Conservation (phyloP, 768 basidiomycete species). For the Leccinum barrowsii region DNA sequence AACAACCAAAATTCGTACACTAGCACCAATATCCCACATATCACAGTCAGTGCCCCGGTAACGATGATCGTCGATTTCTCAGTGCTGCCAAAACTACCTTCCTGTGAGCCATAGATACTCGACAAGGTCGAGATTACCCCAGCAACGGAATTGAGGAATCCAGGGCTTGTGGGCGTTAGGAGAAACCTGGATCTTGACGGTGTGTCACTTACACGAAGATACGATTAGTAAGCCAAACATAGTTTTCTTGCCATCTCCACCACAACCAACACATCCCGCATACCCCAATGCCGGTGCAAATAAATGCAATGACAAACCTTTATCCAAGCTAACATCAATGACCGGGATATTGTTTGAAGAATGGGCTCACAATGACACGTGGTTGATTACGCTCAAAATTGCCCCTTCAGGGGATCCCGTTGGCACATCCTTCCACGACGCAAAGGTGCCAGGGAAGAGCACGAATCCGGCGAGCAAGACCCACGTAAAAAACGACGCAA, state of each 20-base stretch:
- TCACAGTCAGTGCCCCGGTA: conserved; percentile 36
- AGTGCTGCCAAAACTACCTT: conserved; percentile 40
- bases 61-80: conserved; percentile 48
- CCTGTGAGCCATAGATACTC: conserved; percentile 48
- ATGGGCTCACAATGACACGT: conserved; percentile 44
- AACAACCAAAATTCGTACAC: conserved; percentile 47
- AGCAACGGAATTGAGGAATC: conserved; percentile 52
- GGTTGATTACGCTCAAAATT: conserved; percentile 37
- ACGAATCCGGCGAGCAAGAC: conserved; percentile 60
- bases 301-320: conserved; percentile 52
- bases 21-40: conserved; percentile 40
- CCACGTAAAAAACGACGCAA: conserved; percentile 62
- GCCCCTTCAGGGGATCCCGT: conserved; percentile 30
- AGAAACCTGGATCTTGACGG: neutral
- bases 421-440: conserved; percentile 34
- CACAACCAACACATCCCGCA: conserved; percentile 55
- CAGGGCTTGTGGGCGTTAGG: conserved; percentile 40
- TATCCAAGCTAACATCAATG: conserved; percentile 1
- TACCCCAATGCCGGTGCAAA: conserved; percentile 52
- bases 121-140: conserved; percentile 54
- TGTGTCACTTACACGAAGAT: conserved; percentile 47
- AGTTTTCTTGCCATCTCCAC: conserved; percentile 59
- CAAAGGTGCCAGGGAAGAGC: conserved; percentile 60
- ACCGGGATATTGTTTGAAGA: neutral
- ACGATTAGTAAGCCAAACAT: conserved; percentile 55